A percentile compares a stretch with the other conserved stretches of the same genome.
phyloP scores from a whole-genome alignment of 306 rosid species.

The Alnus glutinosa region DNA sequence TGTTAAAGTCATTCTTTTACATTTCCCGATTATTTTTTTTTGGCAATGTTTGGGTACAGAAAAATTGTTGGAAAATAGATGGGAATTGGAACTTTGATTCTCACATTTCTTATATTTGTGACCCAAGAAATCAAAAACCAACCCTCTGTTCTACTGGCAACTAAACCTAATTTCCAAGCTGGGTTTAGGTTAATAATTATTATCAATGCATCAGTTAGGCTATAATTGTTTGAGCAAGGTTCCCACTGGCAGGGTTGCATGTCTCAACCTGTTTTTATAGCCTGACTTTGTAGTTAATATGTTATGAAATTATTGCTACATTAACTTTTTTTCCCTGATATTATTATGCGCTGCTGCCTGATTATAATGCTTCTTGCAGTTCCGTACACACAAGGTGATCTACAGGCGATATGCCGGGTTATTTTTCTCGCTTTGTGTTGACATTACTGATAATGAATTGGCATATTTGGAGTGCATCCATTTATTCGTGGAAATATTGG shows the following conservation, averaged over 20 bases:
- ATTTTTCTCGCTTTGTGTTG: constrained; percentile 96
- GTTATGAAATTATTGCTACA: constrained; percentile 7
- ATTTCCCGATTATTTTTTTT: not conserved
- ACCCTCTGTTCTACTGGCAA: not conserved
- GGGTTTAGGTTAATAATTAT: not conserved
- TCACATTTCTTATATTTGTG: not conserved
- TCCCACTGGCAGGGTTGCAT: not conserved
- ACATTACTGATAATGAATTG: constrained; percentile 95
- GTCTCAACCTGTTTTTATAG: not conserved
- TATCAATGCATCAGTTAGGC: not conserved
- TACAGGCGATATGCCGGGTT: constrained; percentile 96
- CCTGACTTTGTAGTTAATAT: constrained; percentile 1
- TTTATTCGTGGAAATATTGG: constrained; percentile 91
- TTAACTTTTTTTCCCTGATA: not conserved
- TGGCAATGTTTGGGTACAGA: not conserved
- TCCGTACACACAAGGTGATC: constrained; percentile 93
- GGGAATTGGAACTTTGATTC: not conserved
- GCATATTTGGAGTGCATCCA: constrained; percentile 97
- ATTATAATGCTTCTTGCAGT: constrained; percentile 50
- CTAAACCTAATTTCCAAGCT: not conserved
- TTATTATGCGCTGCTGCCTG: constrained; percentile 14
- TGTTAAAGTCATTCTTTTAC: not conserved
- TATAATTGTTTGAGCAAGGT: not conserved
- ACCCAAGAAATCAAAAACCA: not conserved
- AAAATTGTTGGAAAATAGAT: not conserved